Percentiles rank a stretch among this genome's conserved stretches.
phyloP scores from a whole-genome alignment of 2,329 filamentous ascomycete genomes.

The Phialophora tarda region DNA sequence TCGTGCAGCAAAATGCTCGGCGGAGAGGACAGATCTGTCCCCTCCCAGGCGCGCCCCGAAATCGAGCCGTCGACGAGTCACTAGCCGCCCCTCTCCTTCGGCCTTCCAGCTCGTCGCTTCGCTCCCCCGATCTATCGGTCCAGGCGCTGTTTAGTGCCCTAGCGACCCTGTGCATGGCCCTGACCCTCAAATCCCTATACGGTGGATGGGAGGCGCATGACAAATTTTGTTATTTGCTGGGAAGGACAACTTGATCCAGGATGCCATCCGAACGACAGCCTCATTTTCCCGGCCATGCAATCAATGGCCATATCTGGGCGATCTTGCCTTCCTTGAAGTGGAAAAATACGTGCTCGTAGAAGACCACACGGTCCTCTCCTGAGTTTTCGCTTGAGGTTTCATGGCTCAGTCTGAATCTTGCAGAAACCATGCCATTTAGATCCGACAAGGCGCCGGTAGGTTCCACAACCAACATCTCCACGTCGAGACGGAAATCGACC shows the following conservation, averaged over 20 bases:
- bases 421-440: slow-evolving; percentile 26
- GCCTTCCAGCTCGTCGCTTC: no score
- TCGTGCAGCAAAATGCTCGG: no score
- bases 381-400: slow-evolving; percentile 10
- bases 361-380: slow-evolving; percentile 16
- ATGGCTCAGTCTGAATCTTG: slow-evolving; percentile 27
- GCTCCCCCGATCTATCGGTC: no score
- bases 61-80: no score
- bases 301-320: slow-evolving; percentile 26
- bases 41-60: no score
- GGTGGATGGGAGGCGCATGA: no score
- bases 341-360: slow-evolving; percentile 29
- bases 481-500: slow-evolving; percentile 22
- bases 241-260: background rate
- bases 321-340: slow-evolving; percentile 23
- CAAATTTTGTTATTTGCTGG: background rate
- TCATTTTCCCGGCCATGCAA: slow-evolving; percentile 27
- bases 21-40: no score
- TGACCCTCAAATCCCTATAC: no score
- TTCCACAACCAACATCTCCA: slow-evolving; percentile 27
- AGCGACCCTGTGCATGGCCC: no score
- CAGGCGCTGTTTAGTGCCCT: no score
- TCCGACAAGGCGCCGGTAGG: slow-evolving; percentile 9
- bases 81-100: no score
- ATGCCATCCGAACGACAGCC: background rate